Evolutionary conservation across 768 basidiomycete species (phyloP).

Genomic region (Tricholoma matsutake): DNA sequence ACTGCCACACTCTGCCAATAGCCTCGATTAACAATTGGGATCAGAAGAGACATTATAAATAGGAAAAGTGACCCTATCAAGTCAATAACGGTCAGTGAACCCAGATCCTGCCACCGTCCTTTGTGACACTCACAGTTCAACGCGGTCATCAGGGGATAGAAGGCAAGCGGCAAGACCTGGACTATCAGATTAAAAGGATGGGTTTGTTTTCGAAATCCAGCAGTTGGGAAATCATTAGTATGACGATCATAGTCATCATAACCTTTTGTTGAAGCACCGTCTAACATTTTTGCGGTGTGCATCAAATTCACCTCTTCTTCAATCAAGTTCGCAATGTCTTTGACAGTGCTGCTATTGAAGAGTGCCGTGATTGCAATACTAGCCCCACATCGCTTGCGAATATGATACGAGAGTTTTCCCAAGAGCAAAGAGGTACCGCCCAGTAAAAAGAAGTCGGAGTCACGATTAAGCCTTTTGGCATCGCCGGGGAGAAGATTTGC

Average conservation of each 20-base stretch:
- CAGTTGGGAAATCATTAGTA: slow-evolving; percentile 7
- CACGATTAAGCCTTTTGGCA: slow-evolving; percentile 22
- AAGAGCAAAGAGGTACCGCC: slow-evolving; percentile 45
- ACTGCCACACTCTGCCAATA: slow-evolving; percentile 36
- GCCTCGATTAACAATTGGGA: slow-evolving; percentile 21
- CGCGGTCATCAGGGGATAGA: slow-evolving; percentile 43
- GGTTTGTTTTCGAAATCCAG: slow-evolving; percentile 24
- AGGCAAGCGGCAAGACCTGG: slow-evolving; percentile 38
- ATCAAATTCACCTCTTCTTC: slow-evolving; percentile 24
- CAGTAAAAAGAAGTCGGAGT: slow-evolving; percentile 43
- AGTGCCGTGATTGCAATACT: slow-evolving; percentile 36
- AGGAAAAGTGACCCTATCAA: slow-evolving; percentile 37
- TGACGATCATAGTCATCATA: background rate
- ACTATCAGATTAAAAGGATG: slow-evolving; percentile 39
- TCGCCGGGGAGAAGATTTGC: slow-evolving; percentile 32
- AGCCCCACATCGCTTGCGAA: slow-evolving; percentile 38
- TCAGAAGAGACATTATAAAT: slow-evolving; percentile 33
- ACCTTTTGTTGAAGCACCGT: slow-evolving; percentile 11
- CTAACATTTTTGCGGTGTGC: slow-evolving; percentile 14
- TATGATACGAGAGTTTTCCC: slow-evolving; percentile 40
- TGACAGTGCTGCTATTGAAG: slow-evolving; percentile 40
- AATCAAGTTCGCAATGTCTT: slow-evolving; percentile 38
- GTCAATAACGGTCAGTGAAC: background rate
- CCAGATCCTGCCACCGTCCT: background rate
- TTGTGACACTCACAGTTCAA: slow-evolving; percentile 32